These are phyloP conservation scores for Picea sitchensis DNA, from an alignment of 75 land plant genomes.

Conservation along the genomic window DNA sequence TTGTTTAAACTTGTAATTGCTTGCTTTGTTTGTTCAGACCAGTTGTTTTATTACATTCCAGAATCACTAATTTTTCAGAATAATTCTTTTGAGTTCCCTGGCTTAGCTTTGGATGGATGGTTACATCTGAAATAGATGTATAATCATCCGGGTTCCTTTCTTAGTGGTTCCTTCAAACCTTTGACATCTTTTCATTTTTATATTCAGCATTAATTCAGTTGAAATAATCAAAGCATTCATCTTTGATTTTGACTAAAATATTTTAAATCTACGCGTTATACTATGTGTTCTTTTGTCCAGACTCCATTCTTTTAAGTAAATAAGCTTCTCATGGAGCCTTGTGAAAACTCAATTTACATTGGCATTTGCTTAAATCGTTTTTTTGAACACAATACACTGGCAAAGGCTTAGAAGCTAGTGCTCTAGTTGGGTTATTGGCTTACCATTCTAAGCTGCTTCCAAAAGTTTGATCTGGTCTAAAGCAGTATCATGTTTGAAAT, in stretches of 20 bases:
- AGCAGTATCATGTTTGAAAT: background rate
- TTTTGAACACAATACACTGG: background rate
- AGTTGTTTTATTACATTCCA: background rate
- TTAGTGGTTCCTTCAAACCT: background rate
- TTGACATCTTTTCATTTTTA: background rate
- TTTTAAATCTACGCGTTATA: background rate
- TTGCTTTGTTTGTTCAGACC: background rate
- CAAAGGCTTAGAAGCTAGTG: background rate
- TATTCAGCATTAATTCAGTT: background rate
- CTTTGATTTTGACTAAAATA: background rate
- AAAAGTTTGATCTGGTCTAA: background rate
- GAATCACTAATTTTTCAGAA: background rate
- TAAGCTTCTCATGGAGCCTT: background rate
- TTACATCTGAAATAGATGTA: background rate
- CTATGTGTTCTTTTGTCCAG: background rate
- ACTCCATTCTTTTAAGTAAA: background rate
- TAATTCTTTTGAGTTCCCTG: background rate
- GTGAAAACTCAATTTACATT: background rate
- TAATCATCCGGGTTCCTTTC: background rate
- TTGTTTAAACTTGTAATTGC: background rate
- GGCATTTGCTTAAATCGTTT: background rate
- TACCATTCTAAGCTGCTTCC: background rate
- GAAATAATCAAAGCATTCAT: background rate
- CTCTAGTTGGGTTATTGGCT: background rate
- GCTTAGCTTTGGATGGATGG: background rate